Evolutionary conservation across 2,329 filamentous ascomycete genomes (phyloP), one percentile per base, ranked within the genome.

Genomic region (Xylaria sp.): DNA sequence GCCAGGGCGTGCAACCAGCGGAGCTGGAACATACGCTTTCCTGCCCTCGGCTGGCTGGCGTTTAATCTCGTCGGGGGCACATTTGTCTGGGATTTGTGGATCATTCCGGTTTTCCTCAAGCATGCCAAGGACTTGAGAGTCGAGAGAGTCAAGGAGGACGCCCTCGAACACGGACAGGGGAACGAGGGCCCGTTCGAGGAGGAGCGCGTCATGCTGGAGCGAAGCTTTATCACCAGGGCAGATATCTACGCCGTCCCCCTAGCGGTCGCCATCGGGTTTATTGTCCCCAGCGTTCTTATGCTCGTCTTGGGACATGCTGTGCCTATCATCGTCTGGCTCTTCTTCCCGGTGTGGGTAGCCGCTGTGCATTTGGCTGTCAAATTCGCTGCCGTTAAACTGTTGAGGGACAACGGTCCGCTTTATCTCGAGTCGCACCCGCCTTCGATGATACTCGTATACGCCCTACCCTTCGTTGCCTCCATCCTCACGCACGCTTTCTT

Each of bases 221-320:
- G 83, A 9, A 80, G 82, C 66, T 76, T 87, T 13, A 48, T 63
- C 12, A 78, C 79, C 7, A 77, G 77, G 25, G 79, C 86, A 2
- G 89, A 91, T 76, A 84, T 86, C 66, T 82, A 89, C 65, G 88
- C 88, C 30, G 86, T 87, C 23, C 85, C 86, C 8, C 71, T 82
- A 30, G 83, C 82, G 28, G 82, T 87, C 0, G 79, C 81, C 0
- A 55, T 84, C 10, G 85, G 85, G 39, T 87, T 80, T 70, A 78
- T 84, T 50, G 68, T 84, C 1, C 85, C 85, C 0, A 82, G 83
- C 0, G 45, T 81, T 4, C 66, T 82, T 39, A 83, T 86, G 81
- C 78, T 87, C n/a, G 70, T 78, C n/a, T 70, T 81, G 56, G 78
- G 79, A 57, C 70, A 79, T 0, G 78, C 82, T 0, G 70, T 71